Percentiles rank a stretch among this genome's conserved stretches.
These are phyloP conservation scores for Fusarium irregulare DNA, from an alignment of 2,329 filamentous ascomycete species.

Conservation along the genomic window DNA sequence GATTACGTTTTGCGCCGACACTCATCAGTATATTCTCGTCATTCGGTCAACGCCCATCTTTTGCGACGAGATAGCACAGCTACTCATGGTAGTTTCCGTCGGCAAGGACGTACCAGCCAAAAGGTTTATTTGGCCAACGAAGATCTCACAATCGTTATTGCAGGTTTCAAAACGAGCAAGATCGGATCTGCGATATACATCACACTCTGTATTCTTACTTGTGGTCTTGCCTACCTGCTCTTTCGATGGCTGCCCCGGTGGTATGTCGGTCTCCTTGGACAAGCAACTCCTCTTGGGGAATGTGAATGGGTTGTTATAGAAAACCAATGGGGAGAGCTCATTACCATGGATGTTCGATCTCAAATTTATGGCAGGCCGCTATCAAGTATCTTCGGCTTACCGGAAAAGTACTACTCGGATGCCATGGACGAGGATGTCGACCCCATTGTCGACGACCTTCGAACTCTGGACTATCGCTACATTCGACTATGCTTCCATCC, in stretches of 20 bases:
- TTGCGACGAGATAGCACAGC: slow-evolving; percentile 76
- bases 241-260: slow-evolving; percentile 91
- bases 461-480: slow-evolving; percentile 90
- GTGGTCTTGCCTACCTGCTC: slow-evolving; percentile 84
- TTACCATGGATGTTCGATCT: slow-evolving; percentile 74
- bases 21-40: slow-evolving; percentile 69
- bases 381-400: slow-evolving; percentile 74
- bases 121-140: slow-evolving; percentile 95
- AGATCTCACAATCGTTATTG: slow-evolving; percentile 92
- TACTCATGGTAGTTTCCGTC: slow-evolving; percentile 73
- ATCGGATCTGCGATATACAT: slow-evolving; percentile 77
- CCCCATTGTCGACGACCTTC: slow-evolving; percentile 79
- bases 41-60: slow-evolving; percentile 71
- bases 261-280: slow-evolving; percentile 82
- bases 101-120: slow-evolving; percentile 77
- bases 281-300: slow-evolving; percentile 73
- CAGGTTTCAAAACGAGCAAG: slow-evolving; percentile 85
- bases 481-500: slow-evolving; percentile 94
- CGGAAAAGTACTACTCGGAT: slow-evolving; percentile 68
- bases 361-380: slow-evolving; percentile 65
- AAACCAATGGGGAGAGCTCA: slow-evolving; percentile 97
- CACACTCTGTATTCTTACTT: slow-evolving; percentile 75
- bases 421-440: slow-evolving; percentile 72
- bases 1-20: slow-evolving; percentile 67
- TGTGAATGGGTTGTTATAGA: slow-evolving; percentile 95